Base-by-base conservation (phyloP, 164 flowering plant genomes). In the Piper betle region DNA sequence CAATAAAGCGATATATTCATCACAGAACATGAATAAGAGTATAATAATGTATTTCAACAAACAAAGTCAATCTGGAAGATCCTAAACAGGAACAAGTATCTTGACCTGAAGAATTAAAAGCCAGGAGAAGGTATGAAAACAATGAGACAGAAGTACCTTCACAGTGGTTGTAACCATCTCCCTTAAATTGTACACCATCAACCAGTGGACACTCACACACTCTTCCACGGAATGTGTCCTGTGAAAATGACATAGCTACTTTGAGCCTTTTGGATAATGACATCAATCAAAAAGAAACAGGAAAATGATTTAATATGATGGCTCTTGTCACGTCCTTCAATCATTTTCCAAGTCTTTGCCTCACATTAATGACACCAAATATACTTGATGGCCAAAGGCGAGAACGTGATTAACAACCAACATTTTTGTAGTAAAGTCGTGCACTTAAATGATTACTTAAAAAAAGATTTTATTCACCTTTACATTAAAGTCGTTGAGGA, bases 191-290 rank as follows among this genome's bases (percentile, higher is more conserved):
- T 33, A 93, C 87, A 12, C 97, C 97, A 62, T 80, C 79, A 42
- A 87, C 87, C 56, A 81, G 60, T 60, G 97, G 98, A 73, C 98
- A 93, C 66, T 87, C 87, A 71, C 98, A 92, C 25, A 92, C 93
- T 73, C 91, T 83, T 57, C 98, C 98, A 5, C 98, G 84, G 64
- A 89, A 92, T 43, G 98, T 92, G 75, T 92, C 98, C 98, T 93
- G 66, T 0, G n/a, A 8, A 46, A 10, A 46, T 46, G 33, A 25
- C 33, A 25, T 0, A 25, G 33, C 33, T 25, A 25, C 33, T 25
- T 25, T 25, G 33, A 25, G 33, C 33, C 1, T 25, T 25, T 2
- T 25, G 33, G 33, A 25, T 46, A 6, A 46, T 46, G 3, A 3
- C 3, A 46, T 46, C 10, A 2, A 46, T 46, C 50, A 46, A 15